Percentiles rank a stretch among this genome's conserved stretches.
Evolutionary conservation across 1,139 yeast species (phyloP).

Genomic region (Tardiomyces depauwii): DNA sequence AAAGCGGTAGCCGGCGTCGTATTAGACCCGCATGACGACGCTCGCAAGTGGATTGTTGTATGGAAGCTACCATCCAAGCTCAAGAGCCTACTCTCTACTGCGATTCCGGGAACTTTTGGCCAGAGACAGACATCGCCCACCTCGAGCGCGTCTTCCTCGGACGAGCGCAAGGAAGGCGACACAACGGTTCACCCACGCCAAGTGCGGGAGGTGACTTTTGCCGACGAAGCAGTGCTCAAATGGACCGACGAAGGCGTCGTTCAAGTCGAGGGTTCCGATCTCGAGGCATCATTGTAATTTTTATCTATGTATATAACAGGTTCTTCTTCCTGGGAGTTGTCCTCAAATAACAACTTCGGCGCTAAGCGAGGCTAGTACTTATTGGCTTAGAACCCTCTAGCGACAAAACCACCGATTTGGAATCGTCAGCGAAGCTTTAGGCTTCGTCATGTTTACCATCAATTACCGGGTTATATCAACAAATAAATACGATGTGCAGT

Average conservation of each 20-base stretch:
- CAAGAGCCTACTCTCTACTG: neutral
- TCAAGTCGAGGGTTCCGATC: neutral
- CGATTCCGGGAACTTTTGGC: neutral
- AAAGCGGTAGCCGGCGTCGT: conserved; percentile 12
- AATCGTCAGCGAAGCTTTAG: too few species aligned
- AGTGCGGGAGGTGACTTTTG: neutral
- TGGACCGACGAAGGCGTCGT: neutral
- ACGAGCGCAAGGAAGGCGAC: neutral
- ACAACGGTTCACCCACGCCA: neutral
- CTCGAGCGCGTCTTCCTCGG: neutral
- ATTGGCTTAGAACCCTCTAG: too few species aligned
- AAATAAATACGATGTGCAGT: neutral
- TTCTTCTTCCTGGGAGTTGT: neutral
- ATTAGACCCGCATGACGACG: neutral
- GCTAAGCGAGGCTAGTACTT: too few species aligned
- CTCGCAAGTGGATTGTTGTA: neutral
- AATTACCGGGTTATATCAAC: neutral
- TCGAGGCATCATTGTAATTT: neutral
- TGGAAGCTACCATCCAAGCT: neutral
- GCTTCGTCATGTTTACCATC: neutral
- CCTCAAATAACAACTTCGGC: neutral
- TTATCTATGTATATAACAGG: too few species aligned
- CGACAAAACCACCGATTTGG: too few species aligned
- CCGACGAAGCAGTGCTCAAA: neutral
- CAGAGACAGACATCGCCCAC: neutral